Percentiles rank a stretch among this genome's conserved stretches.
These are phyloP conservation scores for Seiridium cupressi DNA, from an alignment of 2,329 filamentous ascomycete genomes.

Conservation along the genomic window DNA sequence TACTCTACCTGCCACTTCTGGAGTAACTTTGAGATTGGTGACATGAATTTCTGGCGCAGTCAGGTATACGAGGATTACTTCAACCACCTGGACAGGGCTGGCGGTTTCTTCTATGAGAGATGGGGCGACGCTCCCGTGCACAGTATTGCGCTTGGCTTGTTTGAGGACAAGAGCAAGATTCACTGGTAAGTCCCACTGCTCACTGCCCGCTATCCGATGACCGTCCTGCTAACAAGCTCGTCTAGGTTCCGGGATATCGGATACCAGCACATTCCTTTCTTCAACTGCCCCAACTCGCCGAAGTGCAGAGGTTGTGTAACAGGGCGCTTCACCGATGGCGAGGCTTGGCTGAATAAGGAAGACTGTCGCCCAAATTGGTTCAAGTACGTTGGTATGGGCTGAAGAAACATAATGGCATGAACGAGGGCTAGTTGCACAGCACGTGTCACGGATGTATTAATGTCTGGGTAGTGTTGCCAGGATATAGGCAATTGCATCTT, in stretches of 20 bases:
- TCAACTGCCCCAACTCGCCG: slow-evolving; percentile 95
- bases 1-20: slow-evolving; percentile 99
- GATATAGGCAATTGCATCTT: slow-evolving; percentile 10
- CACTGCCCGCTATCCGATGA: too few relatives aligned
- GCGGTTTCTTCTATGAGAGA: slow-evolving; percentile 97
- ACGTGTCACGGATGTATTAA: slow-evolving; percentile 22
- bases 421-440: slow-evolving; percentile 11
- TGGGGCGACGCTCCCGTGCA: slow-evolving; percentile 99
- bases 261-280: slow-evolving; percentile 97
- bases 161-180: slow-evolving; percentile 86
- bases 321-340: slow-evolving; percentile 86
- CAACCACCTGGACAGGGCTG: slow-evolving; percentile 86
- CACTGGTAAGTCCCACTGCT: slow-evolving; percentile 68
- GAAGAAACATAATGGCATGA: slow-evolving; percentile 19
- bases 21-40: slow-evolving; percentile 97
- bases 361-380: slow-evolving; percentile 98
- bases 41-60: slow-evolving; percentile 90
- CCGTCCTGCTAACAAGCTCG: neutral
- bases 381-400: slow-evolving; percentile 85
- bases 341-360: slow-evolving; percentile 79
- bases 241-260: slow-evolving; percentile 97
- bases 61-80: slow-evolving; percentile 94
- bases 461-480: slow-evolving; percentile 16
- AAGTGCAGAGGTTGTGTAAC: slow-evolving; percentile 89
- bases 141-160: slow-evolving; percentile 86